A percentile compares a stretch with the other conserved stretches of the same genome.
phyloP scores from a whole-genome alignment of 2,329 filamentous ascomycete species.

The Colletotrichum sansevieriae region DNA sequence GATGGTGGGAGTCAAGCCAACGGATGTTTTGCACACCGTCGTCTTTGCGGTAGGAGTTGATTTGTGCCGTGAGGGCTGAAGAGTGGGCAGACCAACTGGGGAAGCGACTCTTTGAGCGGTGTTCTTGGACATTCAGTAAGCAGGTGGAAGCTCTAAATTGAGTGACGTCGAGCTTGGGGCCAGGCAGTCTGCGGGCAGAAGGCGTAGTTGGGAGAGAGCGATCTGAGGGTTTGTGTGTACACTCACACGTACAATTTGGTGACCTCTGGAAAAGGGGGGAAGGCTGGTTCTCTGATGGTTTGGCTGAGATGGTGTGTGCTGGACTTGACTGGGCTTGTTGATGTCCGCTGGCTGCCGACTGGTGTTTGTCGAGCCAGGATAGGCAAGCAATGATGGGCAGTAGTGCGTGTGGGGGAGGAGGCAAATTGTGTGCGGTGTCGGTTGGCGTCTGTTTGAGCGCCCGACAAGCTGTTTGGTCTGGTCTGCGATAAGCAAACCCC shows the following conservation, averaged over 20 bases:
- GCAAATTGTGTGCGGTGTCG: conserved; percentile 31
- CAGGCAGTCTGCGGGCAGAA: conserved; percentile 9
- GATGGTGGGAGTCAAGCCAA: conserved; percentile 29
- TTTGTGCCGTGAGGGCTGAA: conserved; percentile 27
- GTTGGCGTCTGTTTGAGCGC: conserved; percentile 32
- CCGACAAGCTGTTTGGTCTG: conserved; percentile 15
- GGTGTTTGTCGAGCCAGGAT: conserved; percentile 21
- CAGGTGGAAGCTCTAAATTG: conserved; percentile 38
- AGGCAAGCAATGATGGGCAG: conserved; percentile 24
- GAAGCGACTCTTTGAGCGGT: conserved; percentile 29
- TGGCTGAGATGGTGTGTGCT: conserved; percentile 32
- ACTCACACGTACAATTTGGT: neutral
- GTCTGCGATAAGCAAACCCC: neutral
- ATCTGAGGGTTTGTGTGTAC: conserved; percentile 29
- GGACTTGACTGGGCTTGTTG: conserved; percentile 11
- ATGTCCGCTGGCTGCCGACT: conserved; percentile 14
- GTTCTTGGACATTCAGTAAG: conserved; percentile 31
- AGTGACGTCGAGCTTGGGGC: conserved; percentile 36
- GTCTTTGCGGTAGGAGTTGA: conserved; percentile 22
- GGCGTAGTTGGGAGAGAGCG: neutral
- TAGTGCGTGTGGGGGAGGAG: conserved; percentile 36
- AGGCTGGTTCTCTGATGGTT: conserved; percentile 22
- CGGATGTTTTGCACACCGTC: conserved; percentile 11
- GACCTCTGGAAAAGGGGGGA: conserved; percentile 3
- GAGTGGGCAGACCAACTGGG: conserved; percentile 31